These are phyloP conservation scores for Cucurbita moschata DNA, from an alignment of 306 rosid genomes.

Conservation along the genomic window DNA sequence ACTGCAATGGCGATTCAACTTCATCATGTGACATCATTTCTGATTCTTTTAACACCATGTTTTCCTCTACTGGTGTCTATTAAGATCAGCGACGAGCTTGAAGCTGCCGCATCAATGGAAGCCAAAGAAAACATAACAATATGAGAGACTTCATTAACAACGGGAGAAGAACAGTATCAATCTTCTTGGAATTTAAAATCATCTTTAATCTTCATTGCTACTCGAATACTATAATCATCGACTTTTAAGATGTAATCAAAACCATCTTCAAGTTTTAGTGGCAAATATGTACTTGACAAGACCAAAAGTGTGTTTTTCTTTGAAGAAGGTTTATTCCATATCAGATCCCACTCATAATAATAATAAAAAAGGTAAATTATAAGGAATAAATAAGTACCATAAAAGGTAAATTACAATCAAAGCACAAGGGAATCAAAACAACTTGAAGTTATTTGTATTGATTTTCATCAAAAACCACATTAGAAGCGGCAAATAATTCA, in stretches of 20 bases:
- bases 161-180: background rate
- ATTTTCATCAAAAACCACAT: background rate
- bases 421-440: background rate
- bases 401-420: background rate
- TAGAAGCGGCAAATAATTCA: background rate
- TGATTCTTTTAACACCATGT: conserved; percentile 33
- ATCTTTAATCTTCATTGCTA: no score
- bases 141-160: background rate
- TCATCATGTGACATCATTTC: conserved; percentile 30
- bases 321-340: background rate
- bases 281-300: background rate
- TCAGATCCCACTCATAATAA: background rate
- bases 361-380: background rate
- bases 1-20: conserved; percentile 24
- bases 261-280: background rate
- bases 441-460: background rate
- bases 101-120: background rate
- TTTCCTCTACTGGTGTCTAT: background rate
- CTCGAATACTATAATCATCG: no score
- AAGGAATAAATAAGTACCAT: background rate
- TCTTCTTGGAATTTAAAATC: background rate
- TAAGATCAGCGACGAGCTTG: background rate
- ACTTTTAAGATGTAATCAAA: no score
- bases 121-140: background rate
- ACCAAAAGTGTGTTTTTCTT: background rate